A percentile compares a stretch with the other conserved stretches of the same genome.
phyloP scores from a whole-genome alignment of 306 rosid species.

The Dicorynia guianensis region DNA sequence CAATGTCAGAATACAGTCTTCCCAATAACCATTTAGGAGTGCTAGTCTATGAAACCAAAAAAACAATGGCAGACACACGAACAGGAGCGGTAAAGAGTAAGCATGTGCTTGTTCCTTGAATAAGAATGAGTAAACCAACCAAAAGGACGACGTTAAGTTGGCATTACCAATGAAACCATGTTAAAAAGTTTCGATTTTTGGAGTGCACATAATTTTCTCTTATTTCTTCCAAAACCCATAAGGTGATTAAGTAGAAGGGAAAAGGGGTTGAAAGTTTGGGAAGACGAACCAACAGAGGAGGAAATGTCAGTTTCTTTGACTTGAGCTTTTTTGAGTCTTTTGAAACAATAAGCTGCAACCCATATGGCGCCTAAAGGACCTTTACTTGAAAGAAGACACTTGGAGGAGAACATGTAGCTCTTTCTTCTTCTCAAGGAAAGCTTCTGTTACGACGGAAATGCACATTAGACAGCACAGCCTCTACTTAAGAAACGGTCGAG shows the following conservation, averaged over 20 bases:
- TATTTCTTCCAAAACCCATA: slow-evolving; percentile 11
- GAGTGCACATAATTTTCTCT: background rate
- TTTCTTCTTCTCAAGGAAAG: background rate
- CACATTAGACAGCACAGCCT: too few species aligned
- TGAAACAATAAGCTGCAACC: slow-evolving; percentile 77
- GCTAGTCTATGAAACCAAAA: background rate
- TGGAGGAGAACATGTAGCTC: slow-evolving; percentile 53
- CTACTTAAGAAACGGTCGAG: slow-evolving; percentile 45
- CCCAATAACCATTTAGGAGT: background rate
- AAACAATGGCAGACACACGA: background rate
- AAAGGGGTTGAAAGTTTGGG: background rate
- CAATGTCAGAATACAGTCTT: background rate
- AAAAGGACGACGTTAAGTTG: background rate
- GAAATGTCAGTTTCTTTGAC: slow-evolving; percentile 64
- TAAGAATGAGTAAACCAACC: slow-evolving; percentile 10
- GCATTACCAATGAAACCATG: slow-evolving; percentile 19
- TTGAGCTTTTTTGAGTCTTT: slow-evolving; percentile 76
- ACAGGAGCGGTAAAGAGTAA: background rate
- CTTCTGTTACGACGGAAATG: background rate
- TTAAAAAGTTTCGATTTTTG: background rate
- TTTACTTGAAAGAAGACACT: slow-evolving; percentile 48
- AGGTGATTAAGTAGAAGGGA: background rate
- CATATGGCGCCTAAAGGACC: slow-evolving; percentile 63
- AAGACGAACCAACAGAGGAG: slow-evolving; percentile 68
- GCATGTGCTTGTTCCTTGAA: background rate